Conservation (phyloP, 1,139 yeast genomes). For the Kluyveromyces marxianus region DNA sequence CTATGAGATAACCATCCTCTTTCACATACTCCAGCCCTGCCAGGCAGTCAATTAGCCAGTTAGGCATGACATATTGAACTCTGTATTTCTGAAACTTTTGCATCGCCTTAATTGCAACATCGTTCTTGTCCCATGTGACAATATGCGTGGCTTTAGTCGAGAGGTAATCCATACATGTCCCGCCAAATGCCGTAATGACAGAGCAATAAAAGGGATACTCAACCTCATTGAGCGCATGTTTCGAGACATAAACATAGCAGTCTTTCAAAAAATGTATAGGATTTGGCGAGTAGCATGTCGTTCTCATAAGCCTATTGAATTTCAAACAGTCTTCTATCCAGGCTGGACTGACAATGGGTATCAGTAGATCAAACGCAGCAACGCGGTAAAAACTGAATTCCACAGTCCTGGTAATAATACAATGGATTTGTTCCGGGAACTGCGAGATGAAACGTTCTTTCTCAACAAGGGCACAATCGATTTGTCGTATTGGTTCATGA, state of each 20-base stretch:
- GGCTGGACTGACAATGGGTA: constrained; percentile 59
- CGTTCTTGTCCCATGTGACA: constrained; percentile 48
- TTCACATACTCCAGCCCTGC: constrained; percentile 43
- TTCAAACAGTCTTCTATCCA: constrained; percentile 55
- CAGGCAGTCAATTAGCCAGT: constrained; percentile 71
- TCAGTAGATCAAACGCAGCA: constrained; percentile 44
- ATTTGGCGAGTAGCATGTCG: constrained; percentile 52
- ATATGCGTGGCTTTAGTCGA: constrained; percentile 74
- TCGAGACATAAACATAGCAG: constrained; percentile 54
- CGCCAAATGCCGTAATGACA: constrained; percentile 58
- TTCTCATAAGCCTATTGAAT: constrained; percentile 41
- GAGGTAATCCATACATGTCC: constrained; percentile 55
- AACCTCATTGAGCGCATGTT: constrained; percentile 50
- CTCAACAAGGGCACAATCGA: background rate
- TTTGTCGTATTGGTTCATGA: constrained; percentile 4
- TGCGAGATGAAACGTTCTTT: constrained; percentile 14
- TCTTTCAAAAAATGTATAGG: constrained; percentile 57
- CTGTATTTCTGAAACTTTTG: constrained; percentile 32
- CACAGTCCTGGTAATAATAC: constrained; percentile 48
- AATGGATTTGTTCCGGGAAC: constrained; percentile 30
- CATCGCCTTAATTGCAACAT: constrained; percentile 38
- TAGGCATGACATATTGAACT: constrained; percentile 63
- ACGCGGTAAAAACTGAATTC: constrained; percentile 49
- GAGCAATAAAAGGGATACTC: constrained; percentile 60
- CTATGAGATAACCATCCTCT: constrained; percentile 45